Percentiles rank a stretch among this genome's conserved stretches.
Conservation (phyloP, 768 basidiomycete species). For the Mycena amicta region DNA sequence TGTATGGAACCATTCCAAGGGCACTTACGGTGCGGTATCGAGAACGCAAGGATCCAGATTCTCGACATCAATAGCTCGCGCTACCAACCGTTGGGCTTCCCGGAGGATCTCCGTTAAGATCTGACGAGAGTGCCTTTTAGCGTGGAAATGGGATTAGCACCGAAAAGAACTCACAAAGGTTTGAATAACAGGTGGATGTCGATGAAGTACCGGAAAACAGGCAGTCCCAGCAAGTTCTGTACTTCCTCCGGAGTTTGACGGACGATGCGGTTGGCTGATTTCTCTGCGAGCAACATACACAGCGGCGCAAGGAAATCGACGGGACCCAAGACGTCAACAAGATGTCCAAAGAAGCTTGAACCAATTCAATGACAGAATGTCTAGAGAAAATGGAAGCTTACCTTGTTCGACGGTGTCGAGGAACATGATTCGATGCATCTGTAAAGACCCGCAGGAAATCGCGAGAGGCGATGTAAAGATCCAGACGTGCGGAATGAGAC, state of each 20-base stretch:
- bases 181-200: slow-evolving; percentile 50
- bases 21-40: slow-evolving; percentile 55
- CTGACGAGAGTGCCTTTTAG: slow-evolving; percentile 35
- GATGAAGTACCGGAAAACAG: slow-evolving; percentile 66
- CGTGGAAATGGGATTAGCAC: slow-evolving; percentile 2
- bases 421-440: slow-evolving; percentile 89
- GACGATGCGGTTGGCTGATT: slow-evolving; percentile 66
- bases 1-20: not conserved
- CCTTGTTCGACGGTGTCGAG: slow-evolving; percentile 90
- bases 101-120: slow-evolving; percentile 63
- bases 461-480: slow-evolving; percentile 68
- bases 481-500: slow-evolving; percentile 52
- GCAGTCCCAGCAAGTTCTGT: slow-evolving; percentile 61
- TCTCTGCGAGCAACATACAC: slow-evolving; percentile 84
- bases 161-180: slow-evolving; percentile 47
- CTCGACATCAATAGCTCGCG: slow-evolving; percentile 41
- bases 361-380: slow-evolving; percentile 11
- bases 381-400: slow-evolving; percentile 36
- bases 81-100: slow-evolving; percentile 65
- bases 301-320: slow-evolving; percentile 81
- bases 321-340: slow-evolving; percentile 80
- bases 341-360: slow-evolving; percentile 85
- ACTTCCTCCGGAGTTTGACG: slow-evolving; percentile 65
- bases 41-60: slow-evolving; percentile 50
- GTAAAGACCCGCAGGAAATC: slow-evolving; percentile 92